Base-by-base conservation (phyloP, 441 rosid genomes). In the Cnidoscolus chayamansa region DNA sequence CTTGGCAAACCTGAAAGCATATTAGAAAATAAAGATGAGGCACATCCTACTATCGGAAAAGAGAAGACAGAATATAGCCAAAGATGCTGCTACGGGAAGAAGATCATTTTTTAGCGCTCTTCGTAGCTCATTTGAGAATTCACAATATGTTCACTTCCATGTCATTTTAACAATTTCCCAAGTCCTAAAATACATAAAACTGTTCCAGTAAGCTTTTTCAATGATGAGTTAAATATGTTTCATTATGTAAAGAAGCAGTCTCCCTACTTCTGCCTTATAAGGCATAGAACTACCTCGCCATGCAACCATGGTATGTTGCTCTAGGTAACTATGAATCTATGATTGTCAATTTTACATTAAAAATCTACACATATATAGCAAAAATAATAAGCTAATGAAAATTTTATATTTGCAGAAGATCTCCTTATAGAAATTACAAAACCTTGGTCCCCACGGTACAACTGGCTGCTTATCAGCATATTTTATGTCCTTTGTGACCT, bases 391-490 rank as follows among this genome's bases (percentile, higher is more conserved):
- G 51, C 65, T 25, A 65, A 43, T 37, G 37, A 55, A 60, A 78
- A 16, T 49, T 51, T 49, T 58, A 54, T 2, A 31, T 40, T 50
- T n/a, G 60, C 60, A 72, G 7, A 62, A 61, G 8, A 2, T 35
- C 48, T 15, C 12, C 15, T 2, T 56, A 13, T 43, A 76, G 67
- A 63, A 70, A 47, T 55, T 47, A 72, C 20, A 62, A 78, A 58
- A 66, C 98, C 98, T 94, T 37, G 98, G 99, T 55, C 96, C 99
- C 98, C 99, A 94, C 50, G 99, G 94, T 72, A 94, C 85, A 66
- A 94, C 75, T 2, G 99, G 96, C 89, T 87, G 92, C 83, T 90
- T 90, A 84, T 94, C 99, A 76, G 98, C 99, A 82, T 86, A 94
- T 80, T 87, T 94, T 78, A 92, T 84, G 76, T 94, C 98, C 86